These are phyloP conservation scores for Coniella lustricola DNA, from an alignment of 2,329 filamentous ascomycete species.

Conservation along the genomic window DNA sequence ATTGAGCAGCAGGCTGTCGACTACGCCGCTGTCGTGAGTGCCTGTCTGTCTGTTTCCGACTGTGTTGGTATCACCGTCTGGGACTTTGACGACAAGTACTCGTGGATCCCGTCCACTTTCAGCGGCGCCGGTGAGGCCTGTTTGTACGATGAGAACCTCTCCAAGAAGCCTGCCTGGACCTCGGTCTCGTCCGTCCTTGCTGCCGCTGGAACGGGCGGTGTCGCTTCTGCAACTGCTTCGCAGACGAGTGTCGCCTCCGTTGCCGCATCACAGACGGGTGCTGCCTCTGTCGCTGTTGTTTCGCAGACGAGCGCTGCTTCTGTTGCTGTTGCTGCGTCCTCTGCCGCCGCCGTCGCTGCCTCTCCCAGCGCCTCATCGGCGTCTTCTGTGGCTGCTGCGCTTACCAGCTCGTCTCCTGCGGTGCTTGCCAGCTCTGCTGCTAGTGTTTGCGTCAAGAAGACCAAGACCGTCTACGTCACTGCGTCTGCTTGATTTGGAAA, in stretches of 20 bases:
- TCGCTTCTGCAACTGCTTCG: no score
- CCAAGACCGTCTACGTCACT: slow-evolving; percentile 14
- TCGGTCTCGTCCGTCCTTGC: slow-evolving; percentile 30
- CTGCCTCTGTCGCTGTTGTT: background rate
- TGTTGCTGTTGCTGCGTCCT: background rate
- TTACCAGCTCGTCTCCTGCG: background rate
- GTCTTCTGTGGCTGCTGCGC: background rate
- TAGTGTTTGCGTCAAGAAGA: slow-evolving; percentile 11
- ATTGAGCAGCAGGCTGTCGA: slow-evolving; percentile 39
- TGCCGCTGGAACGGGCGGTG: slow-evolving; percentile 21
- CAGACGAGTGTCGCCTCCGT: no score
- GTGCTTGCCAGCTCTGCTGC: slow-evolving; percentile 3
- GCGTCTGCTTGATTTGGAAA: slow-evolving; percentile 11
- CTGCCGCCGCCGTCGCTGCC: background rate
- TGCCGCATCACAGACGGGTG: slow-evolving; percentile 1
- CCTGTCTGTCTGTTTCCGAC: slow-evolving; percentile 27
- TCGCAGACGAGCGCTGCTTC: background rate
- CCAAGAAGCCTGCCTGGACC: slow-evolving; percentile 33
- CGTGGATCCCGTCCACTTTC: slow-evolving; percentile 33
- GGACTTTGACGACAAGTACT: slow-evolving; percentile 36
- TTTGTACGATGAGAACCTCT: slow-evolving; percentile 30
- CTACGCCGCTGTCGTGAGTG: slow-evolving; percentile 32
- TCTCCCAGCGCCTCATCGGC: background rate
- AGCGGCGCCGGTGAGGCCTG: slow-evolving; percentile 30
- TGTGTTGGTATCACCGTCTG: slow-evolving; percentile 38